A percentile compares a stretch with the other conserved stretches of the same genome.
These are phyloP conservation scores for Barnettozyma sp. DNA, from an alignment of 805 yeast species.

Conservation along the genomic window DNA sequence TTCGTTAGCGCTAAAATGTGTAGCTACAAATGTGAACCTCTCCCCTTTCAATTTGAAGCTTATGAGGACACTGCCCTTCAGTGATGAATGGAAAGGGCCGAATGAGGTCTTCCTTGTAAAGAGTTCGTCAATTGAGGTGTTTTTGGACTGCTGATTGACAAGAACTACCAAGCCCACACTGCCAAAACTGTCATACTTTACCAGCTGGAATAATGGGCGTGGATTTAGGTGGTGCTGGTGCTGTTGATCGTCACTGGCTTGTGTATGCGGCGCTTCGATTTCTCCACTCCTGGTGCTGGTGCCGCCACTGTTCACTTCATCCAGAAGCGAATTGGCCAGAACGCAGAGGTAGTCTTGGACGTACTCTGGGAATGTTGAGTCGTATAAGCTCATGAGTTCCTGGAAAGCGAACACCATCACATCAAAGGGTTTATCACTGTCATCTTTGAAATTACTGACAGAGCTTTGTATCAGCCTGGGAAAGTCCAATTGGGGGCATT, in stretches of 20 bases:
- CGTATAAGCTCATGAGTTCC: constrained; percentile 52
- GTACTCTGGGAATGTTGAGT: constrained; percentile 38
- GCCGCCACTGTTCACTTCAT: constrained; percentile 27
- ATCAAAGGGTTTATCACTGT: constrained; percentile 16
- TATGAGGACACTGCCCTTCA: constrained; percentile 71
- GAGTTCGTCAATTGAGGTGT: constrained; percentile 11
- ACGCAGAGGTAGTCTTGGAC: constrained; percentile 34
- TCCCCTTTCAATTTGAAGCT: constrained; percentile 33
- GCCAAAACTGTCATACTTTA: constrained; percentile 44
- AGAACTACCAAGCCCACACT: constrained; percentile 37
- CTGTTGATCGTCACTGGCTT: too few relatives aligned
- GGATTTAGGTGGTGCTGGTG: too few relatives aligned
- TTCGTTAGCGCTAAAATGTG: constrained; percentile 77
- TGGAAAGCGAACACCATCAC: constrained; percentile 59
- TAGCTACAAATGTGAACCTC: constrained; percentile 51
- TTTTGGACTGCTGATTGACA: neutral
- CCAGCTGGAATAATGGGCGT: constrained; percentile 38
- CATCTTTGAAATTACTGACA: too few relatives aligned
- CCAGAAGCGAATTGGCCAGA: constrained; percentile 31
- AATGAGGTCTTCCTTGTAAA: constrained; percentile 33
- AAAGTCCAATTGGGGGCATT: constrained; percentile 30
- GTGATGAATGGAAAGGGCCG: constrained; percentile 54
- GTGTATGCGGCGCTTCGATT: too few relatives aligned
- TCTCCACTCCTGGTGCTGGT: too few relatives aligned
- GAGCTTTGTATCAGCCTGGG: neutral